Percentiles rank a stretch among this genome's conserved stretches.
Conservation (phyloP, 2,329 filamentous ascomycete genomes). For the Fusarium brachygibbosum region DNA sequence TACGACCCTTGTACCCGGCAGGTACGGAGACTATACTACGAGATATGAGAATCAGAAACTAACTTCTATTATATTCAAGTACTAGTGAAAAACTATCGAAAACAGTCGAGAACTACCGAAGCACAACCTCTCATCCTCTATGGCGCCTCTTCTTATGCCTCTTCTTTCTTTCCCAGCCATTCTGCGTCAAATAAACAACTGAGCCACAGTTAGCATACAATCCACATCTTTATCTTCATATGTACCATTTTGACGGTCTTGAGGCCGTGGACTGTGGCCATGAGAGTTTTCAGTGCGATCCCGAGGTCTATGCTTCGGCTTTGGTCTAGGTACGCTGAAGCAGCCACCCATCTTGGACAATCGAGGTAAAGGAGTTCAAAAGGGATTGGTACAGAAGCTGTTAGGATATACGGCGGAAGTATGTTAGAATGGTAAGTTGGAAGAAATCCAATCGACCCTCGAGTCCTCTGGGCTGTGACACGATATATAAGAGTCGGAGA, state of each 20-base stretch:
- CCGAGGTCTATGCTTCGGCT: background rate
- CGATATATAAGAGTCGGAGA: background rate
- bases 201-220: background rate
- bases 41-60: background rate
- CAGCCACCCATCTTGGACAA: conserved; percentile 21
- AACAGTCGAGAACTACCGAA: background rate
- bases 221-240: background rate
- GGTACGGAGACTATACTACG: background rate
- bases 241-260: background rate
- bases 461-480: background rate
- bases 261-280: background rate
- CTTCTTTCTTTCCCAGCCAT: background rate
- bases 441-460: background rate
- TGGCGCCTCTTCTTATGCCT: background rate
- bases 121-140: background rate
- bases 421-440: background rate
- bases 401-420: background rate
- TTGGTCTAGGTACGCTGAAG: conserved; percentile 8
- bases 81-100: background rate
- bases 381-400: background rate
- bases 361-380: background rate
- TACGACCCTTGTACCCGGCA: conserved; percentile 1
- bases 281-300: background rate
- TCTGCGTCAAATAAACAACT: background rate
- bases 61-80: background rate